phyloP scores from a whole-genome alignment of 164 flowering plant species.

The Chimonanthus praecox region DNA sequence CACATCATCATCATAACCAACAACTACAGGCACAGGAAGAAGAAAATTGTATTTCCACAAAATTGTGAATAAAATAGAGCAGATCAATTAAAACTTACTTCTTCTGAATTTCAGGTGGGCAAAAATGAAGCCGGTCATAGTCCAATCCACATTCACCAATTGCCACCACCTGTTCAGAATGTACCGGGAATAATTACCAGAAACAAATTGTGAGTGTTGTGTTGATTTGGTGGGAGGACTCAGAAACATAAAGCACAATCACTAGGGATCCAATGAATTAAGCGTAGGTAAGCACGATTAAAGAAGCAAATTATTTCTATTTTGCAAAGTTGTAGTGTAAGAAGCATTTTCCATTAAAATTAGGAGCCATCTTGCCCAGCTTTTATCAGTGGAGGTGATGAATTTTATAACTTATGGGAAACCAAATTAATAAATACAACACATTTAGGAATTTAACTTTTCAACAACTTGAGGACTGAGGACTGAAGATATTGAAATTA shows the following conservation, averaged over 20 bases:
- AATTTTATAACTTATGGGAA: too few species aligned
- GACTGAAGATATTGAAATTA: too few species aligned
- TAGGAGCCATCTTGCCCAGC: too few species aligned
- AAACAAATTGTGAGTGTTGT: not conserved
- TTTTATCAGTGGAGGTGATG: too few species aligned
- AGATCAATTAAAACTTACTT: slow-evolving; percentile 40
- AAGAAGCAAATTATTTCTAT: not conserved
- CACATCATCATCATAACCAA: not conserved
- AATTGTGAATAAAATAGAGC: not conserved
- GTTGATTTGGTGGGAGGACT: not conserved
- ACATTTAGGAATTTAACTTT: too few species aligned
- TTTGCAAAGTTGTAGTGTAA: not conserved
- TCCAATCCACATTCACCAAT: slow-evolving; percentile 99
- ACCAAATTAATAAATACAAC: too few species aligned
- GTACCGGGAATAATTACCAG: not conserved
- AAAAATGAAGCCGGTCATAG: slow-evolving; percentile 94
- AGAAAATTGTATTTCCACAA: not conserved
- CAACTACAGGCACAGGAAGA: not conserved
- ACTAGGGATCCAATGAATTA: not conserved
- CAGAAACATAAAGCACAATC: not conserved
- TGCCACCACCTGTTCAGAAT: slow-evolving; percentile 73
- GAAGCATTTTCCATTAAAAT: too few species aligned
- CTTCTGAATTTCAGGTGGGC: slow-evolving; percentile 81
- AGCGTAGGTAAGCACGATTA: not conserved
- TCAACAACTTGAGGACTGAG: too few species aligned